Percentiles rank a stretch among this genome's conserved stretches.
Evolutionary conservation across 75 land plant genomes (phyloP).

Genomic region (Isoetes taiwanensis): DNA sequence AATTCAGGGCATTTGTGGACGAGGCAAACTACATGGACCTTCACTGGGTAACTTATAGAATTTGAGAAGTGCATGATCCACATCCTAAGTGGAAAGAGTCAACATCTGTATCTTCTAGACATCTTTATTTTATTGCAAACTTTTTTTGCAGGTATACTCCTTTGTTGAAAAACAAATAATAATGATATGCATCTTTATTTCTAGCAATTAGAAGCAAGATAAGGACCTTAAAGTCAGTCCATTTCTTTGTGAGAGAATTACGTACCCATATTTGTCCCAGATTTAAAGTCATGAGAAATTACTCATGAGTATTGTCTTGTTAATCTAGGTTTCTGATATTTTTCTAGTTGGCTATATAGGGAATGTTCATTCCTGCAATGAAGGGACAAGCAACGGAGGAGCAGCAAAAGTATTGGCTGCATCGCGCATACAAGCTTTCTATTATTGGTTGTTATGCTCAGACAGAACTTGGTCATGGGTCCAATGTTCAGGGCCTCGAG

Average conservation of each 20-base stretch:
- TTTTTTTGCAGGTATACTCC: too few relatives aligned
- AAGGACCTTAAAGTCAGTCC: too few relatives aligned
- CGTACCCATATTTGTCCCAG: slow-evolving; percentile 4
- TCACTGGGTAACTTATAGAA: slow-evolving; percentile 67
- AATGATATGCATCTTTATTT: too few relatives aligned
- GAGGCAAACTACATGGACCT: slow-evolving; percentile 80
- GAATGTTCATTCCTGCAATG: slow-evolving; percentile 91
- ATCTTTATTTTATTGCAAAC: too few relatives aligned
- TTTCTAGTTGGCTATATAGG: slow-evolving; percentile 49
- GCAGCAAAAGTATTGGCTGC: slow-evolving; percentile 89
- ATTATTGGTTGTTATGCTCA: slow-evolving; percentile 99
- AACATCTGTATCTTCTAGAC: too few relatives aligned
- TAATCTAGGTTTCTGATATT: too few relatives aligned
- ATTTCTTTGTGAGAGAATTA: too few relatives aligned
- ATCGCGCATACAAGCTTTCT: slow-evolving; percentile 76
- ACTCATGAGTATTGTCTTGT: too few relatives aligned
- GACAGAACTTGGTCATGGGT: slow-evolving; percentile 98
- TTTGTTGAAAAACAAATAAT: too few relatives aligned
- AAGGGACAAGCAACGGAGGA: slow-evolving; percentile 94
- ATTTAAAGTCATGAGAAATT: too few relatives aligned
- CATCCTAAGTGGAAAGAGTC: neutral
- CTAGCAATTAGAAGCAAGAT: too few relatives aligned
- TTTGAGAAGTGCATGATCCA: neutral
- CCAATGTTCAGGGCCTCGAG: slow-evolving; percentile 98
- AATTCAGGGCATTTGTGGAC: slow-evolving; percentile 54